Evolutionary conservation across 2,329 filamentous ascomycete genomes (phyloP).

Genomic region (Alternaria sp.): DNA sequence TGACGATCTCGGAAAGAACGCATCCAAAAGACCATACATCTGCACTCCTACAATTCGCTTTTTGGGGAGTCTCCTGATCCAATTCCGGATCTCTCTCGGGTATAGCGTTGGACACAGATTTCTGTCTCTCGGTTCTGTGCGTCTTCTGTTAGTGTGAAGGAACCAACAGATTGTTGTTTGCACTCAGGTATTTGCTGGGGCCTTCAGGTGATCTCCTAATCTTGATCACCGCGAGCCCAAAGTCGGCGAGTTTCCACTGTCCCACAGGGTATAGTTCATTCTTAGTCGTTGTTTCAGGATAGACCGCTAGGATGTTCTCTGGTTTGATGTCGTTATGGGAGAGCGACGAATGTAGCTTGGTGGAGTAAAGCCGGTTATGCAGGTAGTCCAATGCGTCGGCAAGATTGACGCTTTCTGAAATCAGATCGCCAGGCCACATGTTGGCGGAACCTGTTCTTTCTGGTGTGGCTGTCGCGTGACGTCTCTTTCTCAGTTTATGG

Average conservation of each 20-base stretch:
- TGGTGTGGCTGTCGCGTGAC: too few species aligned
- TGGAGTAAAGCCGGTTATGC: too few species aligned
- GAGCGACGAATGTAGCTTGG: too few species aligned
- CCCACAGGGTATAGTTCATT: not conserved
- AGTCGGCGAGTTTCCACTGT: not conserved
- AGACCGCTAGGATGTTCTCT: not conserved
- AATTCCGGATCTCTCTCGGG: not conserved
- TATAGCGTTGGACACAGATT: not conserved
- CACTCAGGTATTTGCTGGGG: not conserved
- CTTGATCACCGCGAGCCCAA: not conserved
- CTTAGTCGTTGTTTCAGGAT: not conserved
- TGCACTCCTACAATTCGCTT: not conserved
- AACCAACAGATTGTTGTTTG: too few species aligned
- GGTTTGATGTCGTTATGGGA: not conserved
- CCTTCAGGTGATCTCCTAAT: too few species aligned
- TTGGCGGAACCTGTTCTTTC: too few species aligned
- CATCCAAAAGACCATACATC: not conserved
- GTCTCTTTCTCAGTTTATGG: accelerated
- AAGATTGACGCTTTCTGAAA: too few species aligned
- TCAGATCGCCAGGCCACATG: too few species aligned
- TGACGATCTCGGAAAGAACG: not conserved
- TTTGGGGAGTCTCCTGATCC: not conserved
- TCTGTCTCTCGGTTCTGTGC: not conserved
- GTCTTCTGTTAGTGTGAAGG: too few species aligned
- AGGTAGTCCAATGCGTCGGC: too few species aligned